Evolutionary conservation across 2,329 filamentous ascomycete genomes (phyloP), one percentile per base, ranked within the genome.

Genomic region (Colletotrichum spinosum): DNA sequence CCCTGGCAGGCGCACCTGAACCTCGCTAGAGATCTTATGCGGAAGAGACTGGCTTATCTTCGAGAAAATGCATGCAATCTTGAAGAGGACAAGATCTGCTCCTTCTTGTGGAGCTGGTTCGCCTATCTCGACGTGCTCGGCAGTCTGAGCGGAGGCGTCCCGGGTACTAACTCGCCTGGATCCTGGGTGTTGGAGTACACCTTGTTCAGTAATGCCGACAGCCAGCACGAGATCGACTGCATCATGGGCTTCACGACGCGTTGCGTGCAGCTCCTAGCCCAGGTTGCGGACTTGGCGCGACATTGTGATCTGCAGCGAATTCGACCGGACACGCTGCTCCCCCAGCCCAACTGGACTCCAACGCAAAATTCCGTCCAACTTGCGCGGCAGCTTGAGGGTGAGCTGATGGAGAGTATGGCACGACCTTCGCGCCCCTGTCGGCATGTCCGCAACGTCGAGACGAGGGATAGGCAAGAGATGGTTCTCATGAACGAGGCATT

Each of bases 51-150:
- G 4, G 76, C 77, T 25, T 79, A 77, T 10, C 70, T 81, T 10
- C 55, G 56, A 39, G 46, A 37, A 34, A 51, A 17, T 8, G 35
- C 25, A 6, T 84, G 77, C 71, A 83, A 79, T 70, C 76, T 82
- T 60, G 72, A 84, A 72, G 72, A 84, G 72, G 83, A 89, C 72
- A 81, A 87, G 72, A 83, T 92, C 59, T 84, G 89, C 58, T 90
- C 90, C 57, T 96, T 97, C 72, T 83, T 96, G 9, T 90, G 88
- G 69, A 88, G 91, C 64, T 97, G 93, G 93, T 91, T 96, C 69
- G 91, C 90, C 2, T 96, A 96, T 76, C 84, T 97, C 17, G 92
- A 96, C 72, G 88, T 96, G 1, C 80, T 96, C 60, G 93, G 92
- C 33, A 89, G 88, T 46, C 81, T 97, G 34, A 89, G 81, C 59